Evolutionary conservation across 176 grass and related monocot genomes (phyloP).

Genomic region (Zoysia japonica): DNA sequence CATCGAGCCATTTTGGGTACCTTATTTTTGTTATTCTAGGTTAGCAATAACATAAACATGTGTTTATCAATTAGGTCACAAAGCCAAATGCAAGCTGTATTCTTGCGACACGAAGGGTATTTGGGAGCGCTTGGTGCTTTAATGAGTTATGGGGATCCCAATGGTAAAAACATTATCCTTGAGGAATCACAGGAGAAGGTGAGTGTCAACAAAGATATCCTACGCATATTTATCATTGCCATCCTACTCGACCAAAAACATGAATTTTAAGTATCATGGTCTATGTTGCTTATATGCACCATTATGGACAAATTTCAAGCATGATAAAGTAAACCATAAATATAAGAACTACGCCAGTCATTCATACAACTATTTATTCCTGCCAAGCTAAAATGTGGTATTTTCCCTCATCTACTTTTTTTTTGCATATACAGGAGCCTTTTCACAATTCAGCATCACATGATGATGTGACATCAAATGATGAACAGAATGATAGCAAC

Average conservation of each 20-base stretch:
- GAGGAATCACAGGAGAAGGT: conserved; percentile 55
- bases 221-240: background rate
- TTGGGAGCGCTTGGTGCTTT: conserved; percentile 95
- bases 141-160: conserved; percentile 68
- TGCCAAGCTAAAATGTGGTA: background rate
- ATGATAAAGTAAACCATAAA: conserved; percentile 11
- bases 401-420: conserved; percentile 16
- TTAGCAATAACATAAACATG: conserved; percentile 34
- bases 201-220: conserved; percentile 14
- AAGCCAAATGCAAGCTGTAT: conserved; percentile 93
- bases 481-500: conserved; percentile 72
- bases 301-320: conserved; percentile 12
- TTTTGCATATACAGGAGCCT: conserved; percentile 50
- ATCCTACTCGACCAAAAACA: background rate
- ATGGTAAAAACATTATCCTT: conserved; percentile 40
- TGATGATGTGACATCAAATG: conserved; percentile 53
- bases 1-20: background rate
- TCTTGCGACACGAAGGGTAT: conserved; percentile 92
- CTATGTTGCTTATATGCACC: conserved; percentile 4
- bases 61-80: conserved; percentile 68
- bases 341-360: background rate
- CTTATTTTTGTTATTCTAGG: conserved; percentile 20
- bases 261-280: background rate
- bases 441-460: conserved; percentile 46
- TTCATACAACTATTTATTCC: background rate